Conservation (phyloP, 306 rosid species). For the Pterocarpus santalinus region DNA sequence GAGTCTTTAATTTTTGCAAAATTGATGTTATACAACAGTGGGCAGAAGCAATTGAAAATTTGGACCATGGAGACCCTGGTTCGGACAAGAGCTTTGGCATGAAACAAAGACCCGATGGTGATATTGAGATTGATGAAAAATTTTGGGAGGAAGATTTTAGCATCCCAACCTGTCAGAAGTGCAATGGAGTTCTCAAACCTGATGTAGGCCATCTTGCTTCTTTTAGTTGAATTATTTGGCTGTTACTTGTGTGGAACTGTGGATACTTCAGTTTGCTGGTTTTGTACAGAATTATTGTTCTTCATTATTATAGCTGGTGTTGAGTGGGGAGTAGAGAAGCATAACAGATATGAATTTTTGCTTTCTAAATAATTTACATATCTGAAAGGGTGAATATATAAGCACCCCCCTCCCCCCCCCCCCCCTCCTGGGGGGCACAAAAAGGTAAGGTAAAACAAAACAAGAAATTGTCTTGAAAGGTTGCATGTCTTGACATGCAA, state of each 20-base stretch:
- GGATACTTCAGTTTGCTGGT: constrained; percentile 17
- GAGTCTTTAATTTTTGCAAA: constrained; percentile 20
- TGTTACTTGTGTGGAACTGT: not conserved
- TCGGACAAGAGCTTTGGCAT: constrained; percentile 93
- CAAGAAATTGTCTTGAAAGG: not conserved
- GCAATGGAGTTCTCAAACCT: constrained; percentile 93
- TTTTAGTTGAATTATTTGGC: constrained; percentile 32
- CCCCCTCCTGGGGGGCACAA: not conserved
- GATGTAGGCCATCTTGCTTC: constrained; percentile 66
- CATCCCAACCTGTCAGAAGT: constrained; percentile 83
- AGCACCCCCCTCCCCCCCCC: not conserved
- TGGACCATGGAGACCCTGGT: constrained; percentile 77
- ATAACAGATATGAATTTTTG: not conserved
- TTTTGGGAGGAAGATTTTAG: constrained; percentile 93
- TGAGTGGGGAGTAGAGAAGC: constrained; percentile 15
- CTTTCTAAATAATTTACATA: not conserved
- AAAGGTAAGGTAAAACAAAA: not conserved
- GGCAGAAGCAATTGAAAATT: constrained; percentile 88
- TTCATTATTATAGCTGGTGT: constrained; percentile 18
- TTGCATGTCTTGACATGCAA: not conserved
- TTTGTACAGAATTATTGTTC: constrained; percentile 9
- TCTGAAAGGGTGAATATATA: constrained; percentile 1
- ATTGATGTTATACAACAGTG: constrained; percentile 62
- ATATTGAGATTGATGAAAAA: constrained; percentile 89
- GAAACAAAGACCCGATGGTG: constrained; percentile 99